Evolutionary conservation across 2,329 filamentous ascomycete species (phyloP).

Genomic region (Fusarium tuaranense): DNA sequence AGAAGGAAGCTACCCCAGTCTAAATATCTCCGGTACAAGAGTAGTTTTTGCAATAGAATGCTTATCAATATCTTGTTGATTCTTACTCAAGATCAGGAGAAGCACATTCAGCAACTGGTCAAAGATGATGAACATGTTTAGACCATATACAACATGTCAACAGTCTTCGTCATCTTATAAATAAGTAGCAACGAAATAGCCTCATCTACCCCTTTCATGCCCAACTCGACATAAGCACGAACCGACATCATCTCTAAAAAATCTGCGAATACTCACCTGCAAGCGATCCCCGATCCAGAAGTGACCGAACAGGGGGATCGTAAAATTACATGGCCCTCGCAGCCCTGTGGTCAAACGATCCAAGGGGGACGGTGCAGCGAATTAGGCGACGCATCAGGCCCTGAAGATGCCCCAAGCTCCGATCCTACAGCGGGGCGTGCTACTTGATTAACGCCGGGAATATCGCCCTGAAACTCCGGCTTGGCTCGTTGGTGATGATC

Average conservation of each 20-base stretch:
- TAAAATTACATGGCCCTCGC: constrained; percentile 14
- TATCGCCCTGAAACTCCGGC: background rate
- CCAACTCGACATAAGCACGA: background rate
- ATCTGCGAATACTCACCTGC: background rate
- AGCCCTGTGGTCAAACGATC: background rate
- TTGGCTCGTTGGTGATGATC: constrained; percentile 4
- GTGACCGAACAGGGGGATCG: constrained; percentile 17
- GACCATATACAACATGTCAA: background rate
- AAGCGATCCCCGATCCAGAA: constrained; percentile 13
- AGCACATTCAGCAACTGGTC: background rate
- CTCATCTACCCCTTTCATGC: background rate
- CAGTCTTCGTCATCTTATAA: background rate
- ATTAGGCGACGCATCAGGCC: background rate
- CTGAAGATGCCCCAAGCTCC: constrained; percentile 6
- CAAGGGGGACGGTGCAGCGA: constrained; percentile 7
- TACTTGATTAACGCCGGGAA: constrained; percentile 25
- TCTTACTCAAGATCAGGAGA: background rate
- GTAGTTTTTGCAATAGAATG: background rate
- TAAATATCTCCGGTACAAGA: background rate
- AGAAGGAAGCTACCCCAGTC: background rate
- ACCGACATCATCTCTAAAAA: background rate
- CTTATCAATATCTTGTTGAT: background rate
- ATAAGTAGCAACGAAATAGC: background rate
- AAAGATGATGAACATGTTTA: background rate
- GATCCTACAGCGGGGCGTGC: constrained; percentile 15